Evolutionary conservation across 345 rosid genomes (phyloP).

Genomic region (Heritiera fomes): DNA sequence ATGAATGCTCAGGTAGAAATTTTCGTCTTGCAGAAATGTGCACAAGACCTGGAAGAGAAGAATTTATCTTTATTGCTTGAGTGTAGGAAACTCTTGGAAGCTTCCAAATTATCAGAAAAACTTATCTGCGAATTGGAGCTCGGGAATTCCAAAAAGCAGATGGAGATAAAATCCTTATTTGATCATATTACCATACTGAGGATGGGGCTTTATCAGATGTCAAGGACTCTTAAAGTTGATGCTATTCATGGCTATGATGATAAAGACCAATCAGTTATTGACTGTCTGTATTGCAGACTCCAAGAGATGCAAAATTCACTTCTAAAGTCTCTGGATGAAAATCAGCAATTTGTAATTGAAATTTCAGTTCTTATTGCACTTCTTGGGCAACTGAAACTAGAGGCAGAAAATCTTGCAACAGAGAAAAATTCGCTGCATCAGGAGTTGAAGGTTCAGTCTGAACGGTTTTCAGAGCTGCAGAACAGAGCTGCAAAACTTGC

Average conservation of each 20-base stretch:
- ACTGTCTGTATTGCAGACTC: constrained; percentile 46
- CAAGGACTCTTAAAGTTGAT: constrained; percentile 49
- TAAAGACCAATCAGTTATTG: constrained; percentile 45
- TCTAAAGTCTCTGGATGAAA: constrained; percentile 51
- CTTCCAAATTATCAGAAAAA: constrained; percentile 58
- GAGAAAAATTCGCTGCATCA: constrained; percentile 47
- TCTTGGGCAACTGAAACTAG: constrained; percentile 62
- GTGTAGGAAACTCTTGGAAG: constrained; percentile 53
- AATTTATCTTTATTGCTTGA: constrained; percentile 54
- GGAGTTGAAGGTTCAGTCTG: constrained; percentile 47
- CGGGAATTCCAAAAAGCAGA: constrained; percentile 53
- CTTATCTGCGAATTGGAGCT: constrained; percentile 54
- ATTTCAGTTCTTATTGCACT: constrained; percentile 60
- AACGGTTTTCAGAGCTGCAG: constrained; percentile 46
- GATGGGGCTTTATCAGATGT: constrained; percentile 51
- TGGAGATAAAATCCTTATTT: constrained; percentile 55
- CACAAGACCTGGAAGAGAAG: constrained; percentile 64
- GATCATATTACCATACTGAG: constrained; percentile 54
- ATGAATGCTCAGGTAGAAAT: constrained; percentile 59
- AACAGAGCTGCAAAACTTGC: constrained; percentile 43
- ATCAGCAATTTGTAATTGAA: constrained; percentile 54
- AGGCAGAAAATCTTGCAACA: constrained; percentile 51
- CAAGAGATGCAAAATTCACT: constrained; percentile 56
- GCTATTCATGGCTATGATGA: constrained; percentile 35
- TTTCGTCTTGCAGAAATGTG: constrained; percentile 64